Evolutionary conservation across 768 basidiomycete genomes (phyloP).

Genomic region (Peribolospora baueri): DNA sequence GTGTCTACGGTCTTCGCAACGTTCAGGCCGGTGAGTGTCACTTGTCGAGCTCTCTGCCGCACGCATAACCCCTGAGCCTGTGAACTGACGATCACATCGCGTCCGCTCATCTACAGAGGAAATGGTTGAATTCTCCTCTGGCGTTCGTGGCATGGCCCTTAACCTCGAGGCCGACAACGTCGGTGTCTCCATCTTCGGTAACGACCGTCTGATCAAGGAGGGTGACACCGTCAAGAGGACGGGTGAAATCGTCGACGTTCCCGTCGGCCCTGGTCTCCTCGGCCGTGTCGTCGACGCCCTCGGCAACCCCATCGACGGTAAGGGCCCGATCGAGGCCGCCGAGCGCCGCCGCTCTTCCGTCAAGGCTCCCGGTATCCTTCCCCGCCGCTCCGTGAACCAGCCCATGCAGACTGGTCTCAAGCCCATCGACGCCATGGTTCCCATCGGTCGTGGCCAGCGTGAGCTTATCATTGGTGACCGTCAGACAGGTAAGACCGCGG

Average conservation of each 20-base stretch:
- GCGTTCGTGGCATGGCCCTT: constrained; percentile 98
- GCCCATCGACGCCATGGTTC: constrained; percentile 99
- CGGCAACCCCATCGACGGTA: constrained; percentile 98
- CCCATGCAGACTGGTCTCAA: constrained; percentile 99
- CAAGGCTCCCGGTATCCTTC: constrained; percentile 97
- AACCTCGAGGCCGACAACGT: constrained; percentile 99
- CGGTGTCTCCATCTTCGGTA: constrained; percentile 94
- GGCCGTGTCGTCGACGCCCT: constrained; percentile 99
- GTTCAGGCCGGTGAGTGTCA: constrained; percentile 48
- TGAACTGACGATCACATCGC: not conserved
- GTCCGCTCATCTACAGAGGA: constrained; percentile 41
- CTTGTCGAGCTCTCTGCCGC: not conserved
- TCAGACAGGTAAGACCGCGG: constrained; percentile 98
- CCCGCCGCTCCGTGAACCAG: constrained; percentile 98
- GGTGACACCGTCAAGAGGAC: constrained; percentile 99
- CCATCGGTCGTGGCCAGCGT: constrained; percentile 99
- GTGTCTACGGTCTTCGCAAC: constrained; percentile 95
- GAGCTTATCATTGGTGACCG: constrained; percentile 99
- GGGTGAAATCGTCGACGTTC: constrained; percentile 98
- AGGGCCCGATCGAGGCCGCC: constrained; percentile 78
- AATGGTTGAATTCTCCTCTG: constrained; percentile 99
- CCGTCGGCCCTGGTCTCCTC: constrained; percentile 86
- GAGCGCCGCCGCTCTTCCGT: constrained; percentile 92
- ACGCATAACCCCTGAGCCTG: not conserved
- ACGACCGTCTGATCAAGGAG: constrained; percentile 56